Percentiles rank a stretch among this genome's conserved stretches.
These are phyloP conservation scores for Lentinula edodes DNA, from an alignment of 768 basidiomycete genomes.

Conservation along the genomic window DNA sequence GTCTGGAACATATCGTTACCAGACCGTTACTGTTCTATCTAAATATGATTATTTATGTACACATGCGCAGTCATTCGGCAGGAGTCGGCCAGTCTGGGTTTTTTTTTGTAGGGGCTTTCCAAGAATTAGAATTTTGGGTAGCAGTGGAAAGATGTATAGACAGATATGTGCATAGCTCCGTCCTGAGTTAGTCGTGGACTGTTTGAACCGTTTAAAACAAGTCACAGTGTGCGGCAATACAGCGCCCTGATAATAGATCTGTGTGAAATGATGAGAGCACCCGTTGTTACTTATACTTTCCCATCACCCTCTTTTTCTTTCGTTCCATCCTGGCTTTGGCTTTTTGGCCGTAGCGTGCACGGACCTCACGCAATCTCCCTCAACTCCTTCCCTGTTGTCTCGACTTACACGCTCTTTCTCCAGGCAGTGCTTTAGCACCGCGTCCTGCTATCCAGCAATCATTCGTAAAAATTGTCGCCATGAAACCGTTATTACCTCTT, in stretches of 20 bases:
- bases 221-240: background rate
- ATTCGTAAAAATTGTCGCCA: background rate
- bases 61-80: too few species aligned
- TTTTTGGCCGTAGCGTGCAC: background rate
- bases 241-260: background rate
- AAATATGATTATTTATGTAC: too few species aligned
- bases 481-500: slow-evolving; percentile 3
- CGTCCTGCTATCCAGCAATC: slow-evolving; percentile 2
- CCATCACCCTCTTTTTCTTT: background rate
- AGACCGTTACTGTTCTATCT: too few species aligned
- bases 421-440: background rate
- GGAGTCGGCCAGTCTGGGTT: too few species aligned
- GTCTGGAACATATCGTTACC: too few species aligned
- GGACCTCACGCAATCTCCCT: background rate
- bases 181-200: too few species aligned
- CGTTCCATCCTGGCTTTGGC: background rate
- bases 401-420: slow-evolving; percentile 2
- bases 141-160: too few species aligned
- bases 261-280: background rate
- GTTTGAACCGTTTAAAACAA: background rate
- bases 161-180: too few species aligned
- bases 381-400: background rate
- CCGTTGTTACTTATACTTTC: background rate
- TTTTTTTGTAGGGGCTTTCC: too few species aligned
- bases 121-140: too few species aligned